Evolutionary conservation across 2,329 filamentous ascomycete genomes (phyloP), one percentile per base, ranked within the genome.

Genomic region (Ambrosiella beaveri): DNA sequence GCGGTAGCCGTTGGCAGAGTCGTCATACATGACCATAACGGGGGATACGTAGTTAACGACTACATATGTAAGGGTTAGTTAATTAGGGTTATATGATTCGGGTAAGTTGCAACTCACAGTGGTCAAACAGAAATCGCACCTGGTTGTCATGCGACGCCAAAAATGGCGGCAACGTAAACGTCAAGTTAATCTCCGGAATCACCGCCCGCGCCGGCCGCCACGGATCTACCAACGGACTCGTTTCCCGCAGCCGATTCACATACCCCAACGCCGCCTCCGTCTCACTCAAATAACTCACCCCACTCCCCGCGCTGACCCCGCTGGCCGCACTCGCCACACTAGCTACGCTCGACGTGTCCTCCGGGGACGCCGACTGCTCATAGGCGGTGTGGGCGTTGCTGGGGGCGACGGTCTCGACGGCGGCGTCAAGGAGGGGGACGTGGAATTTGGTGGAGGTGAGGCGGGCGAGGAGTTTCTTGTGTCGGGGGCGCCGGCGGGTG

Each of bases 121-220:
- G 59, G 39, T 62, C 57, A 58, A 60, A 60, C 54, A 61, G 54
- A 49, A 56, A 54, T 51, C 55, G 41, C 39, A 59, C 37, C 15
- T 57, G 56, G 35, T 50, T 57, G 54, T 61, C 56, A 54, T 54
- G 17, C 4, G 54, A 37, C 17, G n/a, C 19, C 8, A 57, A 27
- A 2, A 49, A 39, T 15, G 54, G 41, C 5, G 54, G 54, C 1
- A 57, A n/a, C 1, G n/a, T 37, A 19, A 38, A 49, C 8, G 44
- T 45, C 7, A 37, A 15, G 9, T 27, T 38, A 15, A 57, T 41
- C 9, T 57, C 54, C 1, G 54, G 54, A 5, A 57, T 36, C 6
- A 17, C 13, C 13, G 54, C 44, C 9, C 37, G 36, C 9, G 41
- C 13, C 7, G 41, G 19, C 9, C 44, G 19, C 54, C 54, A 57